Evolutionary conservation across 2,329 filamentous ascomycete genomes (phyloP).

Genomic region (Lithohypha guttulata): DNA sequence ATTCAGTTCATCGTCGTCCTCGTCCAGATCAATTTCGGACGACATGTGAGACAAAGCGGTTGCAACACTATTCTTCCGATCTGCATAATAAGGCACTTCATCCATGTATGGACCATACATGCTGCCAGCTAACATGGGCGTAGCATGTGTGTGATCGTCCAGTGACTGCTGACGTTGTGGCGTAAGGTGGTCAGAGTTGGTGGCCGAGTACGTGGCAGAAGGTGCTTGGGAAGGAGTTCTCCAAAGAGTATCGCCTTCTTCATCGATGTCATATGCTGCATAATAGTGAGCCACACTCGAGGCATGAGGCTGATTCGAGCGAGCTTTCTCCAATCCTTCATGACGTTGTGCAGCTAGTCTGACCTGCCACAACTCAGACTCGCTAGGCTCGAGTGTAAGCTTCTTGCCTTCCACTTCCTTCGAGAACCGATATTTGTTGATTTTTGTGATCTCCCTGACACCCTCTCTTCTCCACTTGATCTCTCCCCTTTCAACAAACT

Average conservation of each 20-base stretch:
- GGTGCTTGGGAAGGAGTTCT: slow-evolving; percentile 25
- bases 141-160: slow-evolving; percentile 13
- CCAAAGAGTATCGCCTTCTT: slow-evolving; percentile 33
- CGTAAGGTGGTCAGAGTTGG: slow-evolving; percentile 2
- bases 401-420: slow-evolving; percentile 62
- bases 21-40: slow-evolving; percentile 34
- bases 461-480: slow-evolving; percentile 90
- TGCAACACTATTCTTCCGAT: slow-evolving; percentile 69
- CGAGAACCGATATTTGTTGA: slow-evolving; percentile 73
- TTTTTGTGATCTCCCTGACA: slow-evolving; percentile 66
- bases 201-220: slow-evolving; percentile 11
- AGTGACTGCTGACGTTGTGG: slow-evolving; percentile 13
- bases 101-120: slow-evolving; percentile 65
- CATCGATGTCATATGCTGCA: slow-evolving; percentile 58
- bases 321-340: slow-evolving; percentile 48
- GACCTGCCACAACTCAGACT: slow-evolving; percentile 35
- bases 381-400: slow-evolving; percentile 48
- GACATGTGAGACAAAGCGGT: slow-evolving; percentile 43
- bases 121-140: slow-evolving; percentile 56
- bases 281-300: slow-evolving; percentile 60
- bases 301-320: slow-evolving; percentile 26
- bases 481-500: slow-evolving; percentile 89
- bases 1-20: slow-evolving; percentile 68
- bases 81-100: slow-evolving; percentile 40
- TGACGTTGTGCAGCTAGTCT: slow-evolving; percentile 50